Conservation (phyloP, 1,139 yeast genomes). For the Geotrichum siamense region DNA sequence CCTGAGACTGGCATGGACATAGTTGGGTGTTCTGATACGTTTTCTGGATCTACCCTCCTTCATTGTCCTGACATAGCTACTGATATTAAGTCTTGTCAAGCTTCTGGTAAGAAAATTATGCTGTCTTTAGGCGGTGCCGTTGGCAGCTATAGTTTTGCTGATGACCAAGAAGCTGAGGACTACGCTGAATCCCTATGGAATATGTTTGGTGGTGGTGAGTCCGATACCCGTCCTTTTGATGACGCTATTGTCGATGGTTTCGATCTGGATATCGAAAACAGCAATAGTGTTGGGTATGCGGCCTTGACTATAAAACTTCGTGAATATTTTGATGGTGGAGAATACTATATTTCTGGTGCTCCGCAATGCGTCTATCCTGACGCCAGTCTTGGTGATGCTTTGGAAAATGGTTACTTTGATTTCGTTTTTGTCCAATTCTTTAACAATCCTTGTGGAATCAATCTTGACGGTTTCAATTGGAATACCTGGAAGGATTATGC, state of each 20-base stretch:
- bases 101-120: conserved; percentile 60
- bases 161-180: conserved; percentile 51
- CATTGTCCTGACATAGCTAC: conserved; percentile 53
- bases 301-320: conserved; percentile 50
- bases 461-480: conserved; percentile 42
- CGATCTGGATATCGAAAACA: conserved; percentile 62
- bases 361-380: conserved; percentile 95
- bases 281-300: conserved; percentile 44
- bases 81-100: conserved; percentile 71
- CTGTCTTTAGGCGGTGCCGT: conserved; percentile 80
- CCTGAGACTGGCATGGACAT: conserved; percentile 51
- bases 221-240: conserved; percentile 65
- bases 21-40: conserved; percentile 56
- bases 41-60: conserved; percentile 45
- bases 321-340: conserved; percentile 40
- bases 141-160: conserved; percentile 64
- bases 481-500: conserved; percentile 73
- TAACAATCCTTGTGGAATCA: conserved; percentile 66
- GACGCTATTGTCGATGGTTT: conserved; percentile 59
- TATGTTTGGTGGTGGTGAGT: conserved; percentile 70
- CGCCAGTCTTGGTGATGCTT: conserved; percentile 62
- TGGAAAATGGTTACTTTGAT: conserved; percentile 59
- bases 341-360: conserved; percentile 79
- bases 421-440: conserved; percentile 88
- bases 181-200: conserved; percentile 79